phyloP scores from a whole-genome alignment of 495 filamentous ascomycete species.

The Wilcoxina mikolae region DNA sequence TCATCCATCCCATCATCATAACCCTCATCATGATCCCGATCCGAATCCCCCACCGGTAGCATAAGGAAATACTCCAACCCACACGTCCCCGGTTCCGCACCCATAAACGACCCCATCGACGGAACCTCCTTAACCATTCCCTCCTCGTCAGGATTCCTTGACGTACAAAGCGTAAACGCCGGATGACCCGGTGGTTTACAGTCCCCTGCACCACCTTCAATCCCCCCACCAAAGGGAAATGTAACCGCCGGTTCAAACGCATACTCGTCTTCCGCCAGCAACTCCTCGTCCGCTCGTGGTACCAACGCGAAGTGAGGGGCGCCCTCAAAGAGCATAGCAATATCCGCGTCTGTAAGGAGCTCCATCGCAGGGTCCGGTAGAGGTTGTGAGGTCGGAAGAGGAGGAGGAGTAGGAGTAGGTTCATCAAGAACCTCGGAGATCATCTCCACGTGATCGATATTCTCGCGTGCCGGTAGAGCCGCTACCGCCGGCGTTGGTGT shows the following conservation, averaged over 20 bases:
- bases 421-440: not conserved
- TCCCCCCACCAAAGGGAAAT: slow-evolving; percentile 20
- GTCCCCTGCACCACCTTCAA: slow-evolving; percentile 8
- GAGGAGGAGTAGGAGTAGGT: not conserved
- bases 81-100: slow-evolving; percentile 24
- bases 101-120: slow-evolving; percentile 22
- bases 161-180: slow-evolving; percentile 18
- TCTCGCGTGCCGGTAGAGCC: not conserved
- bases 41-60: slow-evolving; percentile 23
- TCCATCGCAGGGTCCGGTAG: not conserved
- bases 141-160: slow-evolving; percentile 14
- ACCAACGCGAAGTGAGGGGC: slow-evolving; percentile 18
- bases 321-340: slow-evolving; percentile 17
- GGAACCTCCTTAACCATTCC: slow-evolving; percentile 22
- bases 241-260: slow-evolving; percentile 16
- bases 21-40: slow-evolving; percentile 13
- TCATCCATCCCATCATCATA: slow-evolving; percentile 16
- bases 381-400: not conserved
- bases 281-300: not conserved
- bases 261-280: slow-evolving; percentile 13
- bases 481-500: not conserved
- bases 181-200: slow-evolving; percentile 21
- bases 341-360: slow-evolving; percentile 1
- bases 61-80: slow-evolving; percentile 28
- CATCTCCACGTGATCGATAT: not conserved